Percentiles rank a stretch among this genome's conserved stretches.
Evolutionary conservation across 306 rosid species (phyloP).

Genomic region (Lathyrus aphaca): DNA sequence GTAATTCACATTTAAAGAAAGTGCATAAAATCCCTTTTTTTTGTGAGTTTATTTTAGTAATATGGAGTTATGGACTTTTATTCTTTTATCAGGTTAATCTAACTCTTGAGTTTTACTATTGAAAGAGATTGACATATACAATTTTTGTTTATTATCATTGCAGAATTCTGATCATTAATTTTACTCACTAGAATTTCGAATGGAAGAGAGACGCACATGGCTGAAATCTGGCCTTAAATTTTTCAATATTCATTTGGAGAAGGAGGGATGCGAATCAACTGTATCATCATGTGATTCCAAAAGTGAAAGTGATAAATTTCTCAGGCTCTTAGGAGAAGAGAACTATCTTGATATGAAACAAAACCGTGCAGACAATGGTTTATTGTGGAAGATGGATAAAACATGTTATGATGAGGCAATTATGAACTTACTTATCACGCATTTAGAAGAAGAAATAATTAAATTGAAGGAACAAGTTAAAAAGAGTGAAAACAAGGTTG

Average conservation of each 20-base stretch:
- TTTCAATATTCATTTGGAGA: slow-evolving; percentile 47
- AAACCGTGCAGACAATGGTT: slow-evolving; percentile 32
- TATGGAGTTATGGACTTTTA: no score
- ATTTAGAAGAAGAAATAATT: slow-evolving; percentile 47
- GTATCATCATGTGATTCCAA: slow-evolving; percentile 61
- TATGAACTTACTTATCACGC: slow-evolving; percentile 14
- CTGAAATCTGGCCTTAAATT: slow-evolving; percentile 43
- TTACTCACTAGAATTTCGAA: slow-evolving; percentile 30
- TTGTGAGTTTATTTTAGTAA: no score
- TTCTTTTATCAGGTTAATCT: no score
- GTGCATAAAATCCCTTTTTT: no score
- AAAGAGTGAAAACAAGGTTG: slow-evolving; percentile 42
- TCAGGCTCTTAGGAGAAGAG: slow-evolving; percentile 17
- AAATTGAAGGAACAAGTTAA: slow-evolving; percentile 46
- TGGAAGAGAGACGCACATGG: slow-evolving; percentile 45
- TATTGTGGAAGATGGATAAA: not conserved
- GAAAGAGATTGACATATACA: no score
- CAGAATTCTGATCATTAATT: slow-evolving; percentile 25
- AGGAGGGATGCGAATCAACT: slow-evolving; percentile 54
- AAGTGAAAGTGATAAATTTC: slow-evolving; percentile 41
- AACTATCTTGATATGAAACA: slow-evolving; percentile 45
- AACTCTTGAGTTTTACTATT: no score
- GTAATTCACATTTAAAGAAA: no score
- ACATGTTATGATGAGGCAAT: slow-evolving; percentile 45
- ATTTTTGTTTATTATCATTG: no score